These are phyloP conservation scores for Ceratocystis alfenasii DNA, from an alignment of 2,329 filamentous ascomycete genomes.

Conservation along the genomic window DNA sequence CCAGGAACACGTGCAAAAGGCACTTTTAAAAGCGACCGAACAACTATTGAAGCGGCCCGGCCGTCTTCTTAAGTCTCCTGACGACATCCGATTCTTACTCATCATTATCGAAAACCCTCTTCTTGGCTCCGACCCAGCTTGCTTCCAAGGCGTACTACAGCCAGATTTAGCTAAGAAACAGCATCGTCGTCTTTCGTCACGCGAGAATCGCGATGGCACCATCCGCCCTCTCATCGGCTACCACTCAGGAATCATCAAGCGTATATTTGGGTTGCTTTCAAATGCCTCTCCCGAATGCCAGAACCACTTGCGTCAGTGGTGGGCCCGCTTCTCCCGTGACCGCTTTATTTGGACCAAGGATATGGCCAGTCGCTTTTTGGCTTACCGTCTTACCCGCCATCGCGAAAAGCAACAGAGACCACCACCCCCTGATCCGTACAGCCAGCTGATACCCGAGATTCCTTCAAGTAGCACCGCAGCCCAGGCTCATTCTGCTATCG, in stretches of 20 bases:
- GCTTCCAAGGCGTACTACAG: conserved; percentile 34
- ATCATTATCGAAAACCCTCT: conserved; percentile 70
- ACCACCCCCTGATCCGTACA: conserved; percentile 48
- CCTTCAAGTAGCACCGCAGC: conserved; percentile 28
- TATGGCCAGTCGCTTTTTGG: conserved; percentile 64
- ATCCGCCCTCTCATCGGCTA: conserved; percentile 36
- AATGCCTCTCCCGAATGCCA: conserved; percentile 67
- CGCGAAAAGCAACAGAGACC: conserved; percentile 52
- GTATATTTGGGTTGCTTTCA: conserved; percentile 67
- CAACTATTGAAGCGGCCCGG: conserved; percentile 68
- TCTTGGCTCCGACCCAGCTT: conserved; percentile 39
- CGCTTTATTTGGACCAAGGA: conserved; percentile 67
- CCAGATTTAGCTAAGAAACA: conserved; percentile 17
- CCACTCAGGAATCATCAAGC: conserved; percentile 75
- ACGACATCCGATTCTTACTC: conserved; percentile 65
- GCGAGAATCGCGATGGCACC: conserved; percentile 12
- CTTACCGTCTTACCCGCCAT: conserved; percentile 63
- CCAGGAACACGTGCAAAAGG: conserved; percentile 55
- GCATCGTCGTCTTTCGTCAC: conserved; percentile 11
- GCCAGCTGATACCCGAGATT: conserved; percentile 61
- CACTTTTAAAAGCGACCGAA: conserved; percentile 67
- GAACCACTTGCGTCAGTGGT: conserved; percentile 65
- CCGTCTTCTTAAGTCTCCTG: conserved; percentile 52
- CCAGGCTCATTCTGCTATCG: conserved; percentile 10
- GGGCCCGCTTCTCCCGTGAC: conserved; percentile 54